Conservation (phyloP, 2,329 filamentous ascomycete species). For the Madurella mycetomatis region DNA sequence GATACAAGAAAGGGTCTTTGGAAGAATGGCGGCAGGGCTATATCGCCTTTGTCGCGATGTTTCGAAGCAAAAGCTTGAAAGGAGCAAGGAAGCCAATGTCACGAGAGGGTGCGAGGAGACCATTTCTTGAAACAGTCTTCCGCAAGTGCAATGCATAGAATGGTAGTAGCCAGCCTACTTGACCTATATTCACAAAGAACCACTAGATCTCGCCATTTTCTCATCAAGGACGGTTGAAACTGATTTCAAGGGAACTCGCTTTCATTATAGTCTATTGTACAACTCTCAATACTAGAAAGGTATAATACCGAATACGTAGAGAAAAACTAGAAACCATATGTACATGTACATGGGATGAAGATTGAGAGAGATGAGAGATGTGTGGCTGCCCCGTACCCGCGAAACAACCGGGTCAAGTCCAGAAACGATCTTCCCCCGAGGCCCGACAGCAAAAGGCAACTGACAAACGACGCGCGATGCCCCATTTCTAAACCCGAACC, state of each 20-base stretch:
- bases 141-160: too few relatives aligned
- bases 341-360: conserved; percentile 11
- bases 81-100: too few relatives aligned
- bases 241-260: not conserved
- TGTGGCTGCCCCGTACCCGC: not conserved
- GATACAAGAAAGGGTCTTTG: too few relatives aligned
- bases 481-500: conserved; percentile 8
- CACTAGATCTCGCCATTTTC: too few relatives aligned
- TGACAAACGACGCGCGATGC: conserved; percentile 1
- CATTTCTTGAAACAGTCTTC: too few relatives aligned
- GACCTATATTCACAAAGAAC: too few relatives aligned
- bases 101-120: too few relatives aligned
- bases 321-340: not conserved
- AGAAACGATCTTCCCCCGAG: not conserved
- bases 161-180: too few relatives aligned
- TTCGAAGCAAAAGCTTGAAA: too few relatives aligned
- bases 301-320: not conserved
- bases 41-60: too few relatives aligned
- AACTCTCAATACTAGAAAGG: not conserved
- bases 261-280: conserved; percentile 12
- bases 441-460: conserved; percentile 5
- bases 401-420: not conserved
- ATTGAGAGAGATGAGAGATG: conserved; percentile 12
- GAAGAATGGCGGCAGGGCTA: too few relatives aligned
- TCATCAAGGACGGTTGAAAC: not conserved